phyloP scores from a whole-genome alignment of 1,139 yeast genomes.

The Zygoascus sp. region DNA sequence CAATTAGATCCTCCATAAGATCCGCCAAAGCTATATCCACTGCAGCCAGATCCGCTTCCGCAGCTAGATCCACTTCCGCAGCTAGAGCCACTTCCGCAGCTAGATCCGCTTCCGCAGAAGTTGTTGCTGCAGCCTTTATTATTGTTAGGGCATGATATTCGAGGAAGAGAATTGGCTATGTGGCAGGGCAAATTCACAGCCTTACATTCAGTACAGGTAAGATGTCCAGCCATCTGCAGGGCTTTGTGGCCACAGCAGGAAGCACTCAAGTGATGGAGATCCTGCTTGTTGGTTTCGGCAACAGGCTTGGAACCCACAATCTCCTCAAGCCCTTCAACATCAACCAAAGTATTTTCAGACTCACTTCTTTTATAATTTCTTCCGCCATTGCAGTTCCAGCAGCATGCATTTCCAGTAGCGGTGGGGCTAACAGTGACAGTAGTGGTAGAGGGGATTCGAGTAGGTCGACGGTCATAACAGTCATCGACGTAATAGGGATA shows the following conservation, averaged over 20 bases:
- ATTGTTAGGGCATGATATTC: neutral
- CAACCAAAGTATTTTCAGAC: neutral
- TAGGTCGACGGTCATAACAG: neutral
- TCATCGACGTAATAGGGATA: neutral
- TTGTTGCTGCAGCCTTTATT: conserved; percentile 9
- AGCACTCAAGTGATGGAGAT: neutral
- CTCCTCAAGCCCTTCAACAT: conserved; percentile 6
- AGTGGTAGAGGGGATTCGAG: neutral
- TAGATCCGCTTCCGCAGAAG: conserved; percentile 8
- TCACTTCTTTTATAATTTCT: neutral
- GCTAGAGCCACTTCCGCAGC: neutral
- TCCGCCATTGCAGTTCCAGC: neutral
- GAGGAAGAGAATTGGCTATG: conserved; percentile 2
- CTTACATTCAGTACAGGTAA: conserved; percentile 8
- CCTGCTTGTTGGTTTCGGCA: conserved; percentile 4
- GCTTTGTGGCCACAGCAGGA: conserved; percentile 6
- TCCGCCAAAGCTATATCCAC: neutral
- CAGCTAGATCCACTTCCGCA: conserved; percentile 6
- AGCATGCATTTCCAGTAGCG: neutral
- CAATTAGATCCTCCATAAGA: neutral
- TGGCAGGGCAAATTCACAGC: conserved; percentile 7
- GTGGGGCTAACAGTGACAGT: neutral
- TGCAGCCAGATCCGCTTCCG: conserved; percentile 6
- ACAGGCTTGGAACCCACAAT: conserved; percentile 2
- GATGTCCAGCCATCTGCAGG: conserved; percentile 2